Evolutionary conservation across 2,329 filamentous ascomycete species (phyloP).

Genomic region (Aspergillus unguis): DNA sequence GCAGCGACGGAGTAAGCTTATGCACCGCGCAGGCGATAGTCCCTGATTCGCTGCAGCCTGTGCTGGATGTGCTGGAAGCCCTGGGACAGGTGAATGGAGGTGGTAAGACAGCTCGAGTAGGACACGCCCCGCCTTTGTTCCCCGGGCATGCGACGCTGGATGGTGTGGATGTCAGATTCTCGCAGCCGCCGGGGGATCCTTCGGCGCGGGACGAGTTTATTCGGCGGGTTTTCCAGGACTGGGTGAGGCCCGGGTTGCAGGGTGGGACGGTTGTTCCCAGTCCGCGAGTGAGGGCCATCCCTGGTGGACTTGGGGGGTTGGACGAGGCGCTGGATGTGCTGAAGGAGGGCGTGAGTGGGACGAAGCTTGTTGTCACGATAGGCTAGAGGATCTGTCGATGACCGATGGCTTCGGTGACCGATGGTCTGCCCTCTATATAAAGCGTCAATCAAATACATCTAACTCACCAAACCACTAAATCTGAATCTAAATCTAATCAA

Average conservation of each 20-base stretch:
- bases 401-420: no score
- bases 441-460: no score
- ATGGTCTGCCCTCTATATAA: no score
- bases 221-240: conserved; percentile 16
- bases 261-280: conserved; percentile 19
- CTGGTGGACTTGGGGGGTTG: conserved; percentile 17
- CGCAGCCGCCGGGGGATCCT: conserved; percentile 11
- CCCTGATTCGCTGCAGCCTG: conserved; percentile 14
- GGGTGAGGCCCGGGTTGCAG: conserved; percentile 17
- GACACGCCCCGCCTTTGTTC: conserved; percentile 15
- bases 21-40: conserved; percentile 15
- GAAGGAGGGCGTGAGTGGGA: conserved; percentile 22
- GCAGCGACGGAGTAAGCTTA: conserved; percentile 19
- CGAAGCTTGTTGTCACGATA: conserved; percentile 19
- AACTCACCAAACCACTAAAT: no score
- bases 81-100: conserved; percentile 16
- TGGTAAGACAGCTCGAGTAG: conserved; percentile 15
- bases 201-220: conserved; percentile 10
- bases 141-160: conserved; percentile 14
- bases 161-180: conserved; percentile 11
- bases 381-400: no score
- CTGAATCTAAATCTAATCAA: no score
- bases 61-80: conserved; percentile 16
- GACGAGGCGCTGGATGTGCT: conserved; percentile 20
- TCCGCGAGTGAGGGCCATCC: conserved; percentile 17